These are phyloP conservation scores for Citeromyces hawaiiensis DNA, from an alignment of 1,139 yeast species.

Conservation along the genomic window DNA sequence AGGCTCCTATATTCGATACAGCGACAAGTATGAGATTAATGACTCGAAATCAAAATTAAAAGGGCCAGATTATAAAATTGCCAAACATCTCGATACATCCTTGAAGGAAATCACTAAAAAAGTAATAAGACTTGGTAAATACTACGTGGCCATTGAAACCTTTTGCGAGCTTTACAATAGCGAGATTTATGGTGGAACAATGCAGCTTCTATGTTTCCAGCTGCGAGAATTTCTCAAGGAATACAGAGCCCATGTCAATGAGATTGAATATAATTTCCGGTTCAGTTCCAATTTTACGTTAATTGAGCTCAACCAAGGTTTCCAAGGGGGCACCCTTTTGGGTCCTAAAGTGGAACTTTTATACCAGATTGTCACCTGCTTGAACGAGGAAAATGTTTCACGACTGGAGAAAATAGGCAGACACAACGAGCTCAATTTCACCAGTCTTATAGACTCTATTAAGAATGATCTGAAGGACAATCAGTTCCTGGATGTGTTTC, in stretches of 20 bases:
- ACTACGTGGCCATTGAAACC: conserved; percentile 37
- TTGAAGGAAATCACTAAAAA: conserved; percentile 60
- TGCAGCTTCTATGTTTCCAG: conserved; percentile 60
- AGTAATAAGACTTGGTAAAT: conserved; percentile 49
- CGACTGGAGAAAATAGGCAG: conserved; percentile 14
- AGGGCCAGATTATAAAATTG: conserved; percentile 70
- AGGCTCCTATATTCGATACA: conserved; percentile 63
- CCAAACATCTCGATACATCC: conserved; percentile 61
- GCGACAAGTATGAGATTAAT: conserved; percentile 42
- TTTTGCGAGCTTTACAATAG: conserved; percentile 47
- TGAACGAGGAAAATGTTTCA: conserved; percentile 26
- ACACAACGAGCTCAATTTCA: conserved; percentile 20
- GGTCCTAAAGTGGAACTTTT: conserved; percentile 35
- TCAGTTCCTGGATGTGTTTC: conserved; percentile 14
- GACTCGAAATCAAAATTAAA: conserved; percentile 22
- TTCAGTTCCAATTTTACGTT: conserved; percentile 31
- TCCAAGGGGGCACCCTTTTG: conserved; percentile 12
- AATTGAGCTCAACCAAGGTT: conserved; percentile 30
- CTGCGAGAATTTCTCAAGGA: conserved; percentile 33
- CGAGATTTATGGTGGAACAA: conserved; percentile 49
- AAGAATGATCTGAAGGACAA: conserved; percentile 29
- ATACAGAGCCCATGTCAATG: conserved; percentile 34
- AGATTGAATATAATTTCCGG: conserved; percentile 40
- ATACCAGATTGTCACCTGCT: conserved; percentile 36
- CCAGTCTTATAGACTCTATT: conserved; percentile 24